phyloP scores from a whole-genome alignment of 2,329 filamentous ascomycete species.

The Xylogone sp. region DNA sequence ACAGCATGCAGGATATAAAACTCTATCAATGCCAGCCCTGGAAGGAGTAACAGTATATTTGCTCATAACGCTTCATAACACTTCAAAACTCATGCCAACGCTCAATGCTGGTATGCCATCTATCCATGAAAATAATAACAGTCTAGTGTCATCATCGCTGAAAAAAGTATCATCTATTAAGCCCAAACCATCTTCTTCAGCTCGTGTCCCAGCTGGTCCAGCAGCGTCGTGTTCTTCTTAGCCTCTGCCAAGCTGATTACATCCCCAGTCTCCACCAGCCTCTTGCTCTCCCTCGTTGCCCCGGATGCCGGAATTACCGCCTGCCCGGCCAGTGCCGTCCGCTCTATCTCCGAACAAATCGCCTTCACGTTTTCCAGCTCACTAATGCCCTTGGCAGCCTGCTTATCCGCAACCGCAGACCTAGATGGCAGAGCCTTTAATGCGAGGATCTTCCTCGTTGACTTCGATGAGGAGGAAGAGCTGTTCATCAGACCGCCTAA shows the following conservation, averaged over 20 bases:
- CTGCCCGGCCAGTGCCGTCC: slow-evolving; percentile 52
- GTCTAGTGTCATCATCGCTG: too few species aligned
- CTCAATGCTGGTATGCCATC: too few species aligned
- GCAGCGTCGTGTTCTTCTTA: slow-evolving; percentile 76
- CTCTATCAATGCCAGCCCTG: too few species aligned
- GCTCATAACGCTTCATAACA: too few species aligned
- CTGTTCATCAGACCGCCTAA: not conserved
- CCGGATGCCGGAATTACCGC: slow-evolving; percentile 21
- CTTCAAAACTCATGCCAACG: too few species aligned
- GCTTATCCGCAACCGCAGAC: slow-evolving; percentile 31
- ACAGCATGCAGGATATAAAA: too few species aligned
- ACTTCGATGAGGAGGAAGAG: slow-evolving; percentile 1
- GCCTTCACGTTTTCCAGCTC: slow-evolving; percentile 30
- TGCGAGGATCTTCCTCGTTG: slow-evolving; percentile 38
- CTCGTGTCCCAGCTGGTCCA: slow-evolving; percentile 85
- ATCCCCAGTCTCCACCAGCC: slow-evolving; percentile 55
- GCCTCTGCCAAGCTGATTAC: slow-evolving; percentile 85
- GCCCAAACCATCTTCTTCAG: slow-evolving; percentile 92
- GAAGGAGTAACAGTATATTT: too few species aligned
- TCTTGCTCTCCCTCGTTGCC: slow-evolving; percentile 33
- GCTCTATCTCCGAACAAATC: slow-evolving; percentile 74
- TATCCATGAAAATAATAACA: too few species aligned
- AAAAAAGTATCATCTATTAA: slow-evolving; percentile 12
- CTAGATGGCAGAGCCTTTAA: slow-evolving; percentile 52
- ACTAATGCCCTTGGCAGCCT: slow-evolving; percentile 11